phyloP scores from a whole-genome alignment of 78 protist species.

The Protostelium mycophagum region DNA sequence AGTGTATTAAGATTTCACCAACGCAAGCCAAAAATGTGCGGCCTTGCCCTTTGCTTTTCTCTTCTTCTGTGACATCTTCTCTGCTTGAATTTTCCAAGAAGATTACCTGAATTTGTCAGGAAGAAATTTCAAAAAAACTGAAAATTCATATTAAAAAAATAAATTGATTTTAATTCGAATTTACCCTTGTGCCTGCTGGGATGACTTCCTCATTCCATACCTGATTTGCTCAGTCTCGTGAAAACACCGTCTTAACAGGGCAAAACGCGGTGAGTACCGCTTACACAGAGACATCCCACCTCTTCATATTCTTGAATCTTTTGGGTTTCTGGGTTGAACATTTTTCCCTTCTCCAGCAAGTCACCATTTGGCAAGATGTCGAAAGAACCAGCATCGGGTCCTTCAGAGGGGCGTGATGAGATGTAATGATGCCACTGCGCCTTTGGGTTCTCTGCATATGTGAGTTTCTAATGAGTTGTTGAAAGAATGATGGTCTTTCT shows the following conservation, averaged over 20 bases:
- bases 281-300: not conserved
- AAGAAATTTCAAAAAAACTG: not conserved
- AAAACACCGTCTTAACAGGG: too few relatives aligned
- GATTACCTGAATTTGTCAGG: not conserved
- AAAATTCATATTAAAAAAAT: too few relatives aligned
- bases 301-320: not conserved
- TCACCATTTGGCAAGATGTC: not conserved
- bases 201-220: not conserved
- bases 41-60: not conserved
- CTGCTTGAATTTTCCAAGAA: not conserved
- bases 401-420: not conserved
- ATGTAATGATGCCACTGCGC: not conserved
- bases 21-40: not conserved
- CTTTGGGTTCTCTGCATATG: not conserved
- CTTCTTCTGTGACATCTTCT: not conserved
- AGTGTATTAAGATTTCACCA: not conserved
- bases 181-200: not conserved
- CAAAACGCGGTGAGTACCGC: too few relatives aligned
- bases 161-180: too few relatives aligned
- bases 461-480: too few relatives aligned
- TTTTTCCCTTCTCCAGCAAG: not conserved
- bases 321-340: not conserved
- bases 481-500: not conserved
- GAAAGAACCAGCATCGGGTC: not conserved
- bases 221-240: too few relatives aligned